Base-by-base conservation (phyloP, 345 rosid species). In the Dovyalis caffra region DNA sequence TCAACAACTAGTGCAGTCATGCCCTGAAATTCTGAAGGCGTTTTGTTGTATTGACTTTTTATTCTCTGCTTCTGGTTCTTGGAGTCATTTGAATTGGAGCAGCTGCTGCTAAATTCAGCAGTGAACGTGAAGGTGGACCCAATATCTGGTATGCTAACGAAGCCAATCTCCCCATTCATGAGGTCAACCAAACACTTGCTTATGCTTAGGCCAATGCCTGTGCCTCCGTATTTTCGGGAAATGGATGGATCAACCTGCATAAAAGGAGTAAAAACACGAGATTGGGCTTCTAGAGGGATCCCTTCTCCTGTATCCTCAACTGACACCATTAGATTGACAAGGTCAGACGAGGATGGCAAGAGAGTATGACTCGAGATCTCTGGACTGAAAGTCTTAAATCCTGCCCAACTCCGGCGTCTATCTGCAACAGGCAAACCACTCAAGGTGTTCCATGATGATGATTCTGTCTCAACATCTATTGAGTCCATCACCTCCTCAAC, bases 301-400 rank as follows among this genome's bases (percentile, higher is more conserved):
- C 99, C 99, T 78, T 70, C 87, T 16, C 97, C 99, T 14, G 99
- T 95, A 82, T 95, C 99, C 82, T 95, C 99, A 66, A 95, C 99
- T 6, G 99, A 95, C 58, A 95, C 87, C 4, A 95, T 87, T 65
- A 95, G 77, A 79, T 88, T 87, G 75, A 92, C 67, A 21, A 79
- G 79, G 69, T 87, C 84, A 37, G 86, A 76, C 29, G 86, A 76
- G 65, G 87, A 82, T 61, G 83, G 68, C 15, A 78, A 77, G 72
- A 78, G 68, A 28, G 75, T 37, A 70, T 6, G 37, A 26, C 31
- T 53, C n/a, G 86, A 67, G 40, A 87, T 88, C 71, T 83, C 91
- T 74, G 78, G 84, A 73, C 72, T 83, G 83, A 89, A 91, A 66
- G 80, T 62, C 83, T 81, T 87, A 80, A 95, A 91, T 47, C 84